phyloP scores from a whole-genome alignment of 2,329 filamentous ascomycete genomes.

The Diaporthe eres region DNA sequence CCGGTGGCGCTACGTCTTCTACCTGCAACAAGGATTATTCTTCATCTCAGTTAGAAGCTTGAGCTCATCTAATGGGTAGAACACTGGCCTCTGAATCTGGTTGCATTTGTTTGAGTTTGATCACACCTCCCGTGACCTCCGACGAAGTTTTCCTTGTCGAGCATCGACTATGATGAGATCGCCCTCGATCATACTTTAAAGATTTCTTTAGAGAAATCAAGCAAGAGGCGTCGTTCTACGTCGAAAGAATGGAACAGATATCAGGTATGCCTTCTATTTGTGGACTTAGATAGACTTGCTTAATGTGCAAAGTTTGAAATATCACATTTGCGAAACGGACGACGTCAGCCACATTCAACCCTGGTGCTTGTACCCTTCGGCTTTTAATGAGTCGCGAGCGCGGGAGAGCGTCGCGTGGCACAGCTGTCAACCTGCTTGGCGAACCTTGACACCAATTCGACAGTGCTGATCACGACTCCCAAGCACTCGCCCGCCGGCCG shows the following conservation, averaged over 20 bases:
- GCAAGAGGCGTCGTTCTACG: no score
- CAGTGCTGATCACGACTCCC: conserved; percentile 1
- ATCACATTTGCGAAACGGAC: background rate
- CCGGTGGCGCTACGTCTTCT: background rate
- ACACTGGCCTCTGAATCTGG: background rate
- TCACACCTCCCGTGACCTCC: background rate
- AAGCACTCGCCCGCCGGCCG: background rate
- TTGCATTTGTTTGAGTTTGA: background rate
- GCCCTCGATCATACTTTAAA: background rate
- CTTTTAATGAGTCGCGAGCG: conserved; percentile 12
- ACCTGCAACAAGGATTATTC: background rate
- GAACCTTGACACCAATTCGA: background rate
- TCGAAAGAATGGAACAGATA: no score
- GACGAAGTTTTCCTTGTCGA: background rate
- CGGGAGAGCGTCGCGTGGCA: conserved; percentile 11
- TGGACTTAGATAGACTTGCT: background rate
- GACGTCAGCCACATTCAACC: background rate
- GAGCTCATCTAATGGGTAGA: background rate
- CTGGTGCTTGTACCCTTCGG: conserved; percentile 3
- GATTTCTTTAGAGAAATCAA: no score
- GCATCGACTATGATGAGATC: background rate
- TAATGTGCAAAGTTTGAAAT: no score
- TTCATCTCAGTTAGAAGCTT: background rate
- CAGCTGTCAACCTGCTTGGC: conserved; percentile 15
- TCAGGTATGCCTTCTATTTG: no score